Evolutionary conservation across 2,329 filamentous ascomycete genomes (phyloP), one percentile per base, ranked within the genome.

Genomic region (Mycosphaerelloides madeirae): DNA sequence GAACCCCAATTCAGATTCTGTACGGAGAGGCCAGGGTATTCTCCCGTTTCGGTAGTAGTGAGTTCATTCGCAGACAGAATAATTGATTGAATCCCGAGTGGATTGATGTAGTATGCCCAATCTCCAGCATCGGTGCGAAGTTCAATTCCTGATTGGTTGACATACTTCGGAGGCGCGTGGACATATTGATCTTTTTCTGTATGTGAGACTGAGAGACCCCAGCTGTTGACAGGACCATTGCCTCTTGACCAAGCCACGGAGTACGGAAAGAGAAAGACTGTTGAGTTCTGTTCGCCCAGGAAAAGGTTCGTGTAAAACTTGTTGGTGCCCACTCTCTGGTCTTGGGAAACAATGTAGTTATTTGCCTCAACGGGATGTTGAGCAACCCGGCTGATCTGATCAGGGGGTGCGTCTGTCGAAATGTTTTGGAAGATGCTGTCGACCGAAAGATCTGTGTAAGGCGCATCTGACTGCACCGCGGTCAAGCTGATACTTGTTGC

Each of bases 41-140:
- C 14, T 6, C 13, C 22, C 15, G 18, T 11, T 6, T 15, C 33
- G 11, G 33, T 35, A 6, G 70, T 65, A 0, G 86, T 87, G 7
- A 97, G 75, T 60, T 95, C 88, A 13, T 71, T 69, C 1, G 90
- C 90, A 0, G 88, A 93, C 8, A 97, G 68, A 20, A 88, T 78
- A 22, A 97, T 63, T 1, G 86, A 87, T 59, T 94, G 85, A 19
- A 94, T 84, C 0, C 85, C 85, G 33, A 93, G 71, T 0, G 91
- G 89, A 57, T 87, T 93, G 61, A 84, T 76, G 56, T 86, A 96
- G 61, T 84, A 96, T 7, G 44, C 43, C 20, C 76, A 69, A 1
- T 77, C 75, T 3, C 85, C 83, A 20, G 59, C 57, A 44, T 61
- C 66, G 25, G 74, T 72, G 14, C 43, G 14, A 19, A 46, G 43